Conservation (phyloP, 176 grass and related monocot species). For the Avena atlantica region DNA sequence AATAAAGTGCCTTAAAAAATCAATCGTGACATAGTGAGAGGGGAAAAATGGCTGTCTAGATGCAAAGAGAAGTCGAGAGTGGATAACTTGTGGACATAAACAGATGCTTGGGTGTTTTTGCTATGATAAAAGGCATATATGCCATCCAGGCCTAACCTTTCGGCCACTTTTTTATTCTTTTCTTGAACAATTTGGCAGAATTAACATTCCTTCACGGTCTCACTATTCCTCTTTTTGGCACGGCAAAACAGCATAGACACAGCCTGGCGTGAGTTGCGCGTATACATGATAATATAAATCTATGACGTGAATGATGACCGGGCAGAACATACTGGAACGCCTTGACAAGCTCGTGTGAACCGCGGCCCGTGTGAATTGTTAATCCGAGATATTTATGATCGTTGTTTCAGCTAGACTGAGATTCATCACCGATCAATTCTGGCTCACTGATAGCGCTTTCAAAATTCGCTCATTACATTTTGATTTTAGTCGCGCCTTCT, state of each 20-base stretch:
- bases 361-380: no score
- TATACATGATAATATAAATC: neutral
- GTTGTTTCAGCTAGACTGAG: neutral
- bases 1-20: no score
- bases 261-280: neutral
- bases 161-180: neutral
- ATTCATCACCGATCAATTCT: neutral
- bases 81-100: neutral
- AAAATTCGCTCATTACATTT: neutral
- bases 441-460: neutral
- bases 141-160: neutral
- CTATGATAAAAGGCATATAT: neutral
- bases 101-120: neutral
- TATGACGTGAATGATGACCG: neutral
- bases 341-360: neutral
- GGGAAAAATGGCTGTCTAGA: neutral
- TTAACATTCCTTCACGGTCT: neutral
- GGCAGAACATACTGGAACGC: conserved; percentile 8
- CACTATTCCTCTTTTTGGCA: neutral
- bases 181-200: neutral
- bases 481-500: no score
- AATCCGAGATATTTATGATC: neutral
- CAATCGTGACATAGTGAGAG: neutral
- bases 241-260: neutral
- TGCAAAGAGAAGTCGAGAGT: neutral